phyloP scores from a whole-genome alignment of 2,329 filamentous ascomycete genomes.

The Gnomoniopsis sp. region DNA sequence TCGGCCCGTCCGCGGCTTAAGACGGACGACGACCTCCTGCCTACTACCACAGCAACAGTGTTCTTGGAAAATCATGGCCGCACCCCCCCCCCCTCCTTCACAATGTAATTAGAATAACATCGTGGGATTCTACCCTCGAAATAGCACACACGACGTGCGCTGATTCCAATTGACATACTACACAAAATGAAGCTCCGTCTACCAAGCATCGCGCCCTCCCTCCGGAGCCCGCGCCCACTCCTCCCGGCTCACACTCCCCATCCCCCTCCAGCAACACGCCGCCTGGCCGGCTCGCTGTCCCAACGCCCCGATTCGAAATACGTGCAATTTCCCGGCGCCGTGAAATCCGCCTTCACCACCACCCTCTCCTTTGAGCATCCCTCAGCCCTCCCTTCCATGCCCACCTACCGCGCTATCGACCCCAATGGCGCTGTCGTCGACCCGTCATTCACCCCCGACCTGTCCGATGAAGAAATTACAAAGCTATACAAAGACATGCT shows the following conservation, averaged over 20 bases:
- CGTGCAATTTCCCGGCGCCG: slow-evolving; percentile 84
- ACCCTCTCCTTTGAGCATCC: slow-evolving; percentile 75
- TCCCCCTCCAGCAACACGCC: slow-evolving; percentile 23
- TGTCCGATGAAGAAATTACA: slow-evolving; percentile 59
- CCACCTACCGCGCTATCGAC: slow-evolving; percentile 89
- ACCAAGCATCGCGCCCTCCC: slow-evolving; percentile 10
- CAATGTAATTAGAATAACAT: background rate
- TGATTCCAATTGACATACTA: background rate
- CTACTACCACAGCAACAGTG: background rate
- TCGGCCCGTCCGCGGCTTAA: slow-evolving; percentile 2
- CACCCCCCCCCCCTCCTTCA: no score
- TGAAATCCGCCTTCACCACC: slow-evolving; percentile 89
- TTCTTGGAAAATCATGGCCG: background rate
- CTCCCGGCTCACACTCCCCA: slow-evolving; percentile 5
- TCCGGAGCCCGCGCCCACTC: slow-evolving; percentile 17
- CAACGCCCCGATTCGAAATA: slow-evolving; percentile 53
- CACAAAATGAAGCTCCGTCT: slow-evolving; percentile 18
- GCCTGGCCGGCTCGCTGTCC: slow-evolving; percentile 47
- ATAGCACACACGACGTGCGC: background rate
- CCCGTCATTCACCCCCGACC: slow-evolving; percentile 63
- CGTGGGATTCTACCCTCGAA: background rate
- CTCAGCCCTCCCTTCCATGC: slow-evolving; percentile 68
- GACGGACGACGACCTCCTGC: background rate
- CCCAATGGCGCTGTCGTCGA: slow-evolving; percentile 85
- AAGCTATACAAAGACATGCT: slow-evolving; percentile 66